Evolutionary conservation across 306 rosid species (phyloP).

Genomic region (apple (Malus domestica)): DNA sequence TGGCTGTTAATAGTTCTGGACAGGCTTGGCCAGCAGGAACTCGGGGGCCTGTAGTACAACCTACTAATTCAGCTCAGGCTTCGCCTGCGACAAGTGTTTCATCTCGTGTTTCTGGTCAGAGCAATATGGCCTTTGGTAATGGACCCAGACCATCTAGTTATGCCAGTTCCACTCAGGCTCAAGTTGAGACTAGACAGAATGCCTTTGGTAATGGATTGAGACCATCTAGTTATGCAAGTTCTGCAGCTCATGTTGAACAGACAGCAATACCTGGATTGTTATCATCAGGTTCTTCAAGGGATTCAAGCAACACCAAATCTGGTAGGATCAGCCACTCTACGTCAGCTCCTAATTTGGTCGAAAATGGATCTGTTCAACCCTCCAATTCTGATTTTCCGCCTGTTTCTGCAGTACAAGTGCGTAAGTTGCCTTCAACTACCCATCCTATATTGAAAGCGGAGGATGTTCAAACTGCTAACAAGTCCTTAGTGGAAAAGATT

Average conservation of each 20-base stretch:
- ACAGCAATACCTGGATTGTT: slow-evolving; percentile 30
- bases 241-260: slow-evolving; percentile 20
- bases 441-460: slow-evolving; percentile 38
- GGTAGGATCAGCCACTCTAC: slow-evolving; percentile 59
- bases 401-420: slow-evolving; percentile 54
- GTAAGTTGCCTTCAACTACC: slow-evolving; percentile 41
- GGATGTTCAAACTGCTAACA: slow-evolving; percentile 79
- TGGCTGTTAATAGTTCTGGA: slow-evolving; percentile 34
- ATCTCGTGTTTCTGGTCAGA: slow-evolving; percentile 17
- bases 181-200: background rate
- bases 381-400: slow-evolving; percentile 77
- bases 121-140: slow-evolving; percentile 17
- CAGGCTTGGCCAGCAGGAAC: slow-evolving; percentile 74
- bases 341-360: slow-evolving; percentile 74
- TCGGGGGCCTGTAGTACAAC: slow-evolving; percentile 35
- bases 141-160: slow-evolving; percentile 23
- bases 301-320: slow-evolving; percentile 32
- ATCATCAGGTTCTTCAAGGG: slow-evolving; percentile 47
- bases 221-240: slow-evolving; percentile 18
- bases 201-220: slow-evolving; percentile 15
- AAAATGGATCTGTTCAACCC: slow-evolving; percentile 37
- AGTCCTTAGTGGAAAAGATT: slow-evolving; percentile 84
- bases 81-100: slow-evolving; percentile 33
- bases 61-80: slow-evolving; percentile 38
- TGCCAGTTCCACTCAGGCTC: slow-evolving; percentile 16